Percentiles rank a stretch among this genome's conserved stretches.
Evolutionary conservation across 768 basidiomycete genomes (phyloP).

Genomic region (Trametes cingulata): DNA sequence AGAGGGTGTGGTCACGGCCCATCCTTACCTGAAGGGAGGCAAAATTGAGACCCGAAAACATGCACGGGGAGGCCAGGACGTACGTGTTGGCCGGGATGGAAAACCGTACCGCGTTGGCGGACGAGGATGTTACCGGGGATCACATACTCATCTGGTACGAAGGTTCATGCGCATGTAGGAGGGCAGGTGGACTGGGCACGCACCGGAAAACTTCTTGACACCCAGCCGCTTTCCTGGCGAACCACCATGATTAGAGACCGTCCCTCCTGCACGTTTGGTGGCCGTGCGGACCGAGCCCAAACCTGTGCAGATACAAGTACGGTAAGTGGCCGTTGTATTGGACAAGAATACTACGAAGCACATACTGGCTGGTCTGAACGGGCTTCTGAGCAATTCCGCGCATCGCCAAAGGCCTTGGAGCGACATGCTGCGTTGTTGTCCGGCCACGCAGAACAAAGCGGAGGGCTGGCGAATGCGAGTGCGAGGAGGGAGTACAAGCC

Average conservation of each 20-base stretch:
- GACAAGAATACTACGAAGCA: not conserved
- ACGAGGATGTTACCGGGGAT: constrained; percentile 96
- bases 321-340: not conserved
- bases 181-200: constrained; percentile 23
- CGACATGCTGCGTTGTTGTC: constrained; percentile 20
- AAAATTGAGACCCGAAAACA: not conserved
- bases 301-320: constrained; percentile 31
- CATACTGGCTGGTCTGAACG: constrained; percentile 19
- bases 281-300: constrained; percentile 82
- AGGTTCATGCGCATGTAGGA: not conserved
- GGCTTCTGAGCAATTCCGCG: constrained; percentile 12
- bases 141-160: constrained; percentile 75
- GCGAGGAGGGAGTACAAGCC: not conserved
- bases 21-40: constrained; percentile 65
- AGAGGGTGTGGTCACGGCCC: constrained; percentile 94
- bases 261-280: constrained; percentile 95
- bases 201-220: constrained; percentile 95
- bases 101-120: constrained; percentile 88
- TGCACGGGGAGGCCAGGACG: constrained; percentile 29
- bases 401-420: constrained; percentile 17
- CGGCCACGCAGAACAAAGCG: not conserved
- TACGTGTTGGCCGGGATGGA: constrained; percentile 94
- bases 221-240: constrained; percentile 93
- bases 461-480: not conserved
- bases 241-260: constrained; percentile 88